Conservation (phyloP, 78 protist genomes). For the Cyanophora paradoxa region DNA sequence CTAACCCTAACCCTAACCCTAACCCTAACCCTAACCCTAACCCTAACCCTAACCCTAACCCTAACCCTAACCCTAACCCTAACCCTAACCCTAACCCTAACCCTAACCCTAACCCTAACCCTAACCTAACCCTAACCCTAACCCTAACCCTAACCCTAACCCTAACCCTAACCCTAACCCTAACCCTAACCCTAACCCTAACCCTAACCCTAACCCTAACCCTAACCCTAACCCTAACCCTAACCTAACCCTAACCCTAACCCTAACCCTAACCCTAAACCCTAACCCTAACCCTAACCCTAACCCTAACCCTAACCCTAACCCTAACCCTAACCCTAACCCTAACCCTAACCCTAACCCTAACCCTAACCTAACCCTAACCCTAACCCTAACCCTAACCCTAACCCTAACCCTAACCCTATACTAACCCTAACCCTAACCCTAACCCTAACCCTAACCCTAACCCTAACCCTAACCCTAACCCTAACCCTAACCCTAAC, state of each 20-base stretch:
- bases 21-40: background rate
- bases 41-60: background rate
- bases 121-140: background rate
- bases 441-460: conserved; percentile 5
- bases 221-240: too few species aligned
- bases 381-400: conserved; percentile 3
- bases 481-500: too few species aligned
- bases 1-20: background rate
- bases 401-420: conserved; percentile 5
- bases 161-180: background rate
- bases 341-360: too few species aligned
- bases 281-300: too few species aligned
- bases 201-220: too few species aligned
- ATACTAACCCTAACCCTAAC: background rate
- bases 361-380: too few species aligned
- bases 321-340: too few species aligned
- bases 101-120: background rate
- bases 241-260: too few species aligned
- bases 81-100: background rate
- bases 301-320: too few species aligned
- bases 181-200: conserved; percentile 5
- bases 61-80: background rate
- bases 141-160: background rate
- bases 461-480: too few species aligned
- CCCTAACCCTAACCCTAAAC: too few species aligned